Percentiles rank a stretch among this genome's conserved stretches.
Conservation (phyloP, 2,329 filamentous ascomycete species). For the Colletotrichum falcatum region DNA sequence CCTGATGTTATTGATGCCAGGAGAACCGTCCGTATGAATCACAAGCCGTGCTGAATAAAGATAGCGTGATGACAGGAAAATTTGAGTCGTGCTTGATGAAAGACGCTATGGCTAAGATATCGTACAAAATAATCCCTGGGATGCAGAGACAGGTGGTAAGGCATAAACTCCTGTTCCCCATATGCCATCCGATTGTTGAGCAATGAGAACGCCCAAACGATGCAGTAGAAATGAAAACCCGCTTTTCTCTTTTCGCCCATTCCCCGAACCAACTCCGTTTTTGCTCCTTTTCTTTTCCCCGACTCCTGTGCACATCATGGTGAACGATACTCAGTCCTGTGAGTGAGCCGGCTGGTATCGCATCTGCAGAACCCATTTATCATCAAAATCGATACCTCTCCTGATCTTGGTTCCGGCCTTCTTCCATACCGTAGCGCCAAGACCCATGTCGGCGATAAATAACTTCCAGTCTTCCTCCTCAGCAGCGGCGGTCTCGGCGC, state of each 20-base stretch:
- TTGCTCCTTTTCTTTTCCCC: neutral
- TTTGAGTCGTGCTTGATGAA: slow-evolving; percentile 3
- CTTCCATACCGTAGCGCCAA: slow-evolving; percentile 85
- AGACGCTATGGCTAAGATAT: slow-evolving; percentile 21
- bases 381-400: slow-evolving; percentile 88
- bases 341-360: slow-evolving; percentile 53
- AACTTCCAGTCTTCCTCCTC: slow-evolving; percentile 78
- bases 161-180: slow-evolving; percentile 20
- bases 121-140: slow-evolving; percentile 18
- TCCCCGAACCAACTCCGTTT: slow-evolving; percentile 10
- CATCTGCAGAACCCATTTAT: slow-evolving; percentile 85
- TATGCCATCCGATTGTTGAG: slow-evolving; percentile 15
- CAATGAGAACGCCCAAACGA: slow-evolving; percentile 24
- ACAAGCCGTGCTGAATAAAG: too few species aligned
- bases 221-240: slow-evolving; percentile 24
- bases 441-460: slow-evolving; percentile 87
- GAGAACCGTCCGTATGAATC: neutral
- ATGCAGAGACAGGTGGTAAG: slow-evolving; percentile 9
- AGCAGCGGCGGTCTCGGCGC: slow-evolving; percentile 45
- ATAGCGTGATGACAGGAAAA: neutral
- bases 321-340: slow-evolving; percentile 11
- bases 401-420: slow-evolving; percentile 85
- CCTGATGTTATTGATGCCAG: neutral
- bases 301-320: neutral
- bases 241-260: slow-evolving; percentile 28